These are phyloP conservation scores for Penicillium hordei DNA, from an alignment of 2,329 filamentous ascomycete species.

Conservation along the genomic window DNA sequence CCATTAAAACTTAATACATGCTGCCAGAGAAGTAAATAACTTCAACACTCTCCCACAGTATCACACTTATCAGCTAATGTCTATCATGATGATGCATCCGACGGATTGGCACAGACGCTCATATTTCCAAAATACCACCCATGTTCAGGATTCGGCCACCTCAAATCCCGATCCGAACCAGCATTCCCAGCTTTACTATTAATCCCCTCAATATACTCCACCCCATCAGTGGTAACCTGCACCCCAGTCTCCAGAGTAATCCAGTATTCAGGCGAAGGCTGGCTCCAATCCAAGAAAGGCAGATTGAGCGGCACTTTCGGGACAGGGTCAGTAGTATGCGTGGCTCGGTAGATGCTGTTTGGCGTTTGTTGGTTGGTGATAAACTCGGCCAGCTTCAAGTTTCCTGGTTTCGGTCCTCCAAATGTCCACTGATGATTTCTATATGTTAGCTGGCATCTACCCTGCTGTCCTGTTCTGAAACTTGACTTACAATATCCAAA, in stretches of 20 bases:
- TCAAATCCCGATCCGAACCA: background rate
- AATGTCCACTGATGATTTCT: background rate
- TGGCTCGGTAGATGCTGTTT: conserved; percentile 1
- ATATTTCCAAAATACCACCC: conserved; percentile 8
- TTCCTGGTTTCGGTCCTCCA: background rate
- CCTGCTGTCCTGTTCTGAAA: background rate
- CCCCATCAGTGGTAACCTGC: background rate
- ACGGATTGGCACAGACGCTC: background rate
- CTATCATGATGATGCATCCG: background rate
- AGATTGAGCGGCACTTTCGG: background rate
- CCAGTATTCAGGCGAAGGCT: conserved; percentile 8
- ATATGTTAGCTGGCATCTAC: background rate
- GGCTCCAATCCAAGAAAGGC: background rate
- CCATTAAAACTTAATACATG: no score
- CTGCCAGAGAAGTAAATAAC: no score
- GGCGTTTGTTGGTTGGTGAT: background rate
- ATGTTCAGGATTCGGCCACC: background rate
- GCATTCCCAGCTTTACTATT: background rate
- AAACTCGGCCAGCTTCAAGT: conserved; percentile 2
- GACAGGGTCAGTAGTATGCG: background rate
- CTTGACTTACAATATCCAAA: background rate
- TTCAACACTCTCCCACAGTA: background rate
- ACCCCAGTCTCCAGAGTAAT: background rate
- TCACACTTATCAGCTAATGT: background rate
- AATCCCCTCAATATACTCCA: background rate